These are phyloP conservation scores for Sporothrix dimorphospora DNA, from an alignment of 2,329 filamentous ascomycete genomes.

Conservation along the genomic window DNA sequence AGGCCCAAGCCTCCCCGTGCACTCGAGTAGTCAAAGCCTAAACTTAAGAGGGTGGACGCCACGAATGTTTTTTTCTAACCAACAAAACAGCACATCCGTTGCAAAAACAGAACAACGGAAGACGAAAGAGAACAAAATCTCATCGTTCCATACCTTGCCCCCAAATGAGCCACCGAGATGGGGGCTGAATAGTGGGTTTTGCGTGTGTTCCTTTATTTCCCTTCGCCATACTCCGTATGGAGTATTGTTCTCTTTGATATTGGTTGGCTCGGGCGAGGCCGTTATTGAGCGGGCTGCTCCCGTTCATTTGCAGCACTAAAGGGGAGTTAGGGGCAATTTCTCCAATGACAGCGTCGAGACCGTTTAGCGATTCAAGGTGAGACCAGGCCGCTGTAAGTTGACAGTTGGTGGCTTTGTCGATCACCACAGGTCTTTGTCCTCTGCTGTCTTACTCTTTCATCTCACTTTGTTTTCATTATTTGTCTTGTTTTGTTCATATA, in stretches of 20 bases:
- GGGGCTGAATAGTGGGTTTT: not conserved
- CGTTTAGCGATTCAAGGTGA: not conserved
- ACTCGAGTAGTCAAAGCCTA: not conserved
- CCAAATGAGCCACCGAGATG: conserved; percentile 7
- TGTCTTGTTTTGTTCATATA: not conserved
- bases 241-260: not conserved
- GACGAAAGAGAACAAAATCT: not conserved
- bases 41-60: too few relatives aligned
- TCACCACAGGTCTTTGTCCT: not conserved
- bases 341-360: not conserved
- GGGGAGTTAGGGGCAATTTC: not conserved
- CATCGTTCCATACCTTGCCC: not conserved
- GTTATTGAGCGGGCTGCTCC: conserved; percentile 20
- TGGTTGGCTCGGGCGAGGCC: conserved; percentile 17
- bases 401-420: not conserved
- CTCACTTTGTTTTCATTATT: not conserved
- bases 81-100: not conserved
- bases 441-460: not conserved
- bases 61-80: not conserved
- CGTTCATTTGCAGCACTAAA: conserved; percentile 5
- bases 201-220: not conserved
- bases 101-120: not conserved
- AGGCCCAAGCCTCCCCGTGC: not conserved
- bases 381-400: not conserved
- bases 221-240: not conserved